Evolutionary conservation across 768 basidiomycete genomes (phyloP).

Genomic region (Fomitopsis pulvina): DNA sequence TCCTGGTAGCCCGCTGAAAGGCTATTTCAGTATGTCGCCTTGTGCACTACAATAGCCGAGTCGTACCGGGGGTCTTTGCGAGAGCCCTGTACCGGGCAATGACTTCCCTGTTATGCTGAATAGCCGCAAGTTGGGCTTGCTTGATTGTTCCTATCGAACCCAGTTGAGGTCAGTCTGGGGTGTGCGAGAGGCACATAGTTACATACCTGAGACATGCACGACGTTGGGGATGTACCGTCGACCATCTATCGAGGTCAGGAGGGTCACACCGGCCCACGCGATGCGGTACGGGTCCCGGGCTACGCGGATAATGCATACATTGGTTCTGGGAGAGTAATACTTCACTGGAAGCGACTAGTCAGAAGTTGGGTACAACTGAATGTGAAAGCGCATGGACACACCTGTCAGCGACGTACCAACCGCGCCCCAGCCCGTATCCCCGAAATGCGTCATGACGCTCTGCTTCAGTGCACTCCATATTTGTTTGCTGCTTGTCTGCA

Average conservation of each 20-base stretch:
- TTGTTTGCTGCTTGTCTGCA: conserved; percentile 48
- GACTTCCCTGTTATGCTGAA: conserved; percentile 64
- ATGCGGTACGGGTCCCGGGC: conserved; percentile 74
- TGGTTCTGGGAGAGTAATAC: conserved; percentile 80
- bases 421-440: conserved; percentile 82
- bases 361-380: background rate
- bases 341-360: conserved; percentile 48
- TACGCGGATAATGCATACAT: conserved; percentile 81
- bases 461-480: conserved; percentile 67
- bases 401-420: conserved; percentile 67
- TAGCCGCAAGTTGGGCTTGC: conserved; percentile 74
- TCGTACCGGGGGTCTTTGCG: conserved; percentile 46
- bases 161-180: background rate
- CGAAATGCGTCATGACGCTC: conserved; percentile 67
- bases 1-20: conserved; percentile 49
- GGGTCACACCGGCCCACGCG: conserved; percentile 74
- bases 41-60: background rate
- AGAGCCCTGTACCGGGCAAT: conserved; percentile 59
- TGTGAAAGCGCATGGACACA: conserved; percentile 26
- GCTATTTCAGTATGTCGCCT: background rate
- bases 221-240: conserved; percentile 63
- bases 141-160: conserved; percentile 68
- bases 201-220: conserved; percentile 72
- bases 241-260: conserved; percentile 59
- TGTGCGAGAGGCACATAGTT: no score